Percentiles rank a stretch among this genome's conserved stretches.
phyloP scores from a whole-genome alignment of 2,329 filamentous ascomycete species.

The Alternaria solani region DNA sequence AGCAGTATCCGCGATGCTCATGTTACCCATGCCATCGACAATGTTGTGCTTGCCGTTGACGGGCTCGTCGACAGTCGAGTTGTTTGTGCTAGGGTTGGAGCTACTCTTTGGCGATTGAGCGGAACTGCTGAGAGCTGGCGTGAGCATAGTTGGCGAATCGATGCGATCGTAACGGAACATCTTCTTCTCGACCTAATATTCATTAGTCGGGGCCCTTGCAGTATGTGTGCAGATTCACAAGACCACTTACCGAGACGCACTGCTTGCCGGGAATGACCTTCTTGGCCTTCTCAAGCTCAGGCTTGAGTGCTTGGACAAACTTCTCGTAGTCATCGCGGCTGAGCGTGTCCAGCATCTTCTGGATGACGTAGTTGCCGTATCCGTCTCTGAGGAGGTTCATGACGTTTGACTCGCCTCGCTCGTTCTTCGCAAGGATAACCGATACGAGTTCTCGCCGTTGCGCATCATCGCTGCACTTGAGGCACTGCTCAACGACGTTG shows the following conservation, averaged over 20 bases:
- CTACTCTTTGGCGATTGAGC: conserved; percentile 74
- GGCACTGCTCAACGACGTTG: conserved; percentile 95
- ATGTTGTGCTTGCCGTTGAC: conserved; percentile 27
- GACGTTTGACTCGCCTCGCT: conserved; percentile 74
- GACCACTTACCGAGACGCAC: conserved; percentile 47
- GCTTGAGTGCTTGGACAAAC: conserved; percentile 54
- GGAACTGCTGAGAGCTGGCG: conserved; percentile 73
- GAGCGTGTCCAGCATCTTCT: conserved; percentile 74
- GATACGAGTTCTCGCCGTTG: conserved; percentile 74
- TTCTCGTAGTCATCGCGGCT: conserved; percentile 51
- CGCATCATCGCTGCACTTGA: conserved; percentile 72
- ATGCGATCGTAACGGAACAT: conserved; percentile 55
- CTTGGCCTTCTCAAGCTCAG: conserved; percentile 57
- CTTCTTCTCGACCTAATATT: conserved; percentile 55
- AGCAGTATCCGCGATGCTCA: conserved; percentile 26
- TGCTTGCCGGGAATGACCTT: conserved; percentile 54
- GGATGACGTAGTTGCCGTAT: conserved; percentile 95
- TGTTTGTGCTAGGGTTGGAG: conserved; percentile 69
- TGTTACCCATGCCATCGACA: conserved; percentile 18
- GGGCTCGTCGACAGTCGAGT: conserved; percentile 61
- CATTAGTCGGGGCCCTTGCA: conserved; percentile 13
- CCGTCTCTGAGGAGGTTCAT: conserved; percentile 84
- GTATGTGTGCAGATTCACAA: neutral
- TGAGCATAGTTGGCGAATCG: conserved; percentile 48
- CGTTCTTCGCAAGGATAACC: conserved; percentile 57